These are phyloP conservation scores for Aspergillus fumigatiaffinis DNA, from an alignment of 2,329 filamentous ascomycete species.

Conservation along the genomic window DNA sequence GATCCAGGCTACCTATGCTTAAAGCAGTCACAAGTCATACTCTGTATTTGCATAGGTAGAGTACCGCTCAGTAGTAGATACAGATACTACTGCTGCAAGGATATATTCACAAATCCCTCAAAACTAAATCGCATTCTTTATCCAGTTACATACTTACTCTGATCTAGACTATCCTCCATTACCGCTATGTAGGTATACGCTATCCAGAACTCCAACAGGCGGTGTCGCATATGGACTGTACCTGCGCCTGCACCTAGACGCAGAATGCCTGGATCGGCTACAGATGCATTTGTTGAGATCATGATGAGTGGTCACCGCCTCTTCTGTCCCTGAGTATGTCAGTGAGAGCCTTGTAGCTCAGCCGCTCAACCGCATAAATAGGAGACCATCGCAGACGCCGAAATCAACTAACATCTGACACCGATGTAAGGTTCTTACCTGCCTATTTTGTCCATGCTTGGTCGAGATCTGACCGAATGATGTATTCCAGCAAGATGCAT, in stretches of 20 bases:
- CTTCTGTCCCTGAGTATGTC: background rate
- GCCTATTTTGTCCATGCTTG: background rate
- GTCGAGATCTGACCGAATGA: no score
- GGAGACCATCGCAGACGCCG: background rate
- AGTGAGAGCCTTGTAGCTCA: background rate
- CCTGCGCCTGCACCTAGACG: background rate
- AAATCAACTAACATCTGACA: background rate
- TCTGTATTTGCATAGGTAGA: no score
- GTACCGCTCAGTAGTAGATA: no score
- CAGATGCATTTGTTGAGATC: background rate
- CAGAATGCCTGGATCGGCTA: background rate
- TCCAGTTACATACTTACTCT: background rate
- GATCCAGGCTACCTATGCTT: no score
- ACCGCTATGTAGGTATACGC: background rate
- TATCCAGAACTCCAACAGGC: background rate
- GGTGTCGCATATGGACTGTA: background rate
- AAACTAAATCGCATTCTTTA: background rate
- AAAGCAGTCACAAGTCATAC: no score
- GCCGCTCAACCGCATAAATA: background rate
- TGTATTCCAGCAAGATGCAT: background rate
- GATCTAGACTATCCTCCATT: no score
- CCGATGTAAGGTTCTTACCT: background rate
- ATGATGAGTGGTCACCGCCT: background rate
- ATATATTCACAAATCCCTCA: no score
- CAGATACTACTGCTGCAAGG: no score